Conservation (phyloP, 108 stramenopile genomes). For the Pelagomonas calceolata region DNA sequence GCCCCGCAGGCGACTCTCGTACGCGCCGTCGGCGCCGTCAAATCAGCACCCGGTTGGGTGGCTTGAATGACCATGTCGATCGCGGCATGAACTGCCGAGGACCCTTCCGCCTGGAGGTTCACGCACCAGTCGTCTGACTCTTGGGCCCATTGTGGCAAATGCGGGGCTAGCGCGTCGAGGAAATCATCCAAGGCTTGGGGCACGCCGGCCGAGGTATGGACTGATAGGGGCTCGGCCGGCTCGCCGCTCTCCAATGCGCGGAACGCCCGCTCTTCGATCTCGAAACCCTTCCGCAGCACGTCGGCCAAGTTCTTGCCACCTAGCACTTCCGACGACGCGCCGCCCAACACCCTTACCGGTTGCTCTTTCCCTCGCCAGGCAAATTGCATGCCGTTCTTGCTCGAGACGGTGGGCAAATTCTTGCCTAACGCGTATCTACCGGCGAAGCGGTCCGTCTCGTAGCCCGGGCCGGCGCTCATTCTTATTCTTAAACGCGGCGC, state of each 20-base stretch:
- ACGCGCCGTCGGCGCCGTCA: constrained; percentile 12
- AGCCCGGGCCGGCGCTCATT: too few relatives aligned
- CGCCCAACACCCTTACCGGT: constrained; percentile 39
- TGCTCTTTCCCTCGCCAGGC: constrained; percentile 18
- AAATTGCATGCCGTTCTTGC: constrained; percentile 11
- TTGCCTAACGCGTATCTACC: too few relatives aligned
- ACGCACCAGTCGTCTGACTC: constrained; percentile 39
- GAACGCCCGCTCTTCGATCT: constrained; percentile 37
- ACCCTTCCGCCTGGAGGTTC: constrained; percentile 48
- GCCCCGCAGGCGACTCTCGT: constrained; percentile 42
- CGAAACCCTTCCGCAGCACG: constrained; percentile 33
- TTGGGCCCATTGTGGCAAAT: constrained; percentile 31
- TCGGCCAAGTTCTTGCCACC: constrained; percentile 33
- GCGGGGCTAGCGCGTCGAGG: constrained; percentile 29
- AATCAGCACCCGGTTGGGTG: constrained; percentile 6
- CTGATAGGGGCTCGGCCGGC: constrained; percentile 34
- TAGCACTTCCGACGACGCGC: constrained; percentile 46
- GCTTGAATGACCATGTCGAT: constrained; percentile 45
- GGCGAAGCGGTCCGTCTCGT: too few relatives aligned
- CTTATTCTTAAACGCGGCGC: too few relatives aligned
- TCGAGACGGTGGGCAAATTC: too few relatives aligned
- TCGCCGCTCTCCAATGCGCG: constrained; percentile 26
- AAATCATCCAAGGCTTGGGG: constrained; percentile 26
- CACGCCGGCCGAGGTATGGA: constrained; percentile 47
- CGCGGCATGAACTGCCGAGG: constrained; percentile 44